A percentile compares a stretch with the other conserved stretches of the same genome.
These are phyloP conservation scores for Dictyophora rubrovolvata DNA, from an alignment of 768 basidiomycete species.

Conservation along the genomic window DNA sequence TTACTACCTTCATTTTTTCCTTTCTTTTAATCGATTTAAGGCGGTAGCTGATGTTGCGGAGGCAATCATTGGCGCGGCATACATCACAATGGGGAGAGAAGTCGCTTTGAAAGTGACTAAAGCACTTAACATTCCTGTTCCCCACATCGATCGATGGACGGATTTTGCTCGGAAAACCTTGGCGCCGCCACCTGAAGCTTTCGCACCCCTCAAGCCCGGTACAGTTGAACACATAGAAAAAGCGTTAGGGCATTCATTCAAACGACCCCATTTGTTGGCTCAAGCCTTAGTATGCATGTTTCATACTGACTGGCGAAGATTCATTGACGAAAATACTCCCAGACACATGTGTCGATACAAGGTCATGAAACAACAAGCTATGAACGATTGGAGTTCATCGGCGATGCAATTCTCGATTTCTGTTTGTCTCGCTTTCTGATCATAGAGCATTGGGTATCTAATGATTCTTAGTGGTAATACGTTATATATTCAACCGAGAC, in stretches of 20 bases:
- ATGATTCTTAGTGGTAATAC: constrained; percentile 50
- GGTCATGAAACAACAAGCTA: constrained; percentile 49
- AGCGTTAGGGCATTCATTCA: constrained; percentile 55
- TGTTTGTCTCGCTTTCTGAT: constrained; percentile 33
- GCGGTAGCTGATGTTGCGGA: constrained; percentile 78
- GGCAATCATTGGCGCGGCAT: constrained; percentile 77
- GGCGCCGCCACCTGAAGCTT: constrained; percentile 33
- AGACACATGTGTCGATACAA: constrained; percentile 63
- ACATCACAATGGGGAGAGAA: constrained; percentile 61
- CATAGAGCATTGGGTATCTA: neutral
- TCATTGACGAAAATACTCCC: neutral
- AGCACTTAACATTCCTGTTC: constrained; percentile 54
- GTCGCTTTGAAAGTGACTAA: constrained; percentile 55
- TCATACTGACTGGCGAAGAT: neutral
- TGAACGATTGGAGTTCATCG: constrained; percentile 75
- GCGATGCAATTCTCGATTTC: constrained; percentile 80
- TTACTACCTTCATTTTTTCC: neutral
- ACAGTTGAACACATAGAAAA: constrained; percentile 47
- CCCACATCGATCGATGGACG: constrained; percentile 54
- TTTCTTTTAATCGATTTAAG: constrained; percentile 26
- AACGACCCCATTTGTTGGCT: constrained; percentile 50
- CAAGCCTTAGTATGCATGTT: constrained; percentile 58
- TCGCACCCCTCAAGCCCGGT: constrained; percentile 35
- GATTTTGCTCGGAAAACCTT: constrained; percentile 45
- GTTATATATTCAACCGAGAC: constrained; percentile 57